Conservation (phyloP, 352 stramenopile species). For the Phytophthora constricta region DNA sequence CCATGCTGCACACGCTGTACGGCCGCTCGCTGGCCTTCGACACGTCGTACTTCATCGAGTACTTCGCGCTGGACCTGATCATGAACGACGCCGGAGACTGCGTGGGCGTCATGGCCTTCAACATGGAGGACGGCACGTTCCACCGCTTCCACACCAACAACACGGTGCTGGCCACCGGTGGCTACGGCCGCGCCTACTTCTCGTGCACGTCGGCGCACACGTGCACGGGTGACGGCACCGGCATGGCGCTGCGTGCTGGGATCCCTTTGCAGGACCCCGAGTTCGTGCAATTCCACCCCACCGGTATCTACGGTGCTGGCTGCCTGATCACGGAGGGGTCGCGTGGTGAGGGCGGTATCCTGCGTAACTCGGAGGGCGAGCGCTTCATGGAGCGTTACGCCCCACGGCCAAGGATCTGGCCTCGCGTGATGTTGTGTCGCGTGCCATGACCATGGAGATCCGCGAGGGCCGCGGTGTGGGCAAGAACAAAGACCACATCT, state of each 20-base stretch:
- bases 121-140: conserved; percentile 97
- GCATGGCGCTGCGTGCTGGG: conserved; percentile 95
- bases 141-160: conserved; percentile 94
- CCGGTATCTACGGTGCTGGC: conserved; percentile 97
- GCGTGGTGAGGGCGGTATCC: conserved; percentile 95
- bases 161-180: conserved; percentile 94
- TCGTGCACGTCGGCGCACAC: conserved; percentile 96
- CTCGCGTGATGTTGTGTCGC: conserved; percentile 94
- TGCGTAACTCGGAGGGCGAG: conserved; percentile 96
- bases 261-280: conserved; percentile 95
- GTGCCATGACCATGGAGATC: conserved; percentile 99
- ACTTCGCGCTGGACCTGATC: conserved; percentile 97
- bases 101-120: conserved; percentile 95
- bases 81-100: conserved; percentile 93
- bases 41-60: conserved; percentile 98
- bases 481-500: conserved; percentile 94
- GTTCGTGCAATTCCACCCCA: conserved; percentile 98
- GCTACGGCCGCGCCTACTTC: conserved; percentile 97
- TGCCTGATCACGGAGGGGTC: conserved; percentile 98
- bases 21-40: conserved; percentile 96
- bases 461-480: conserved; percentile 94
- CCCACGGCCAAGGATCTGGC: conserved; percentile 96
- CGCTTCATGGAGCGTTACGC: conserved; percentile 97
- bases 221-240: conserved; percentile 97
- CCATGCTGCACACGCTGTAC: conserved; percentile 98